Evolutionary conservation across 257 asterid genomes (phyloP).

Genomic region (Jacaranda copaia): DNA sequence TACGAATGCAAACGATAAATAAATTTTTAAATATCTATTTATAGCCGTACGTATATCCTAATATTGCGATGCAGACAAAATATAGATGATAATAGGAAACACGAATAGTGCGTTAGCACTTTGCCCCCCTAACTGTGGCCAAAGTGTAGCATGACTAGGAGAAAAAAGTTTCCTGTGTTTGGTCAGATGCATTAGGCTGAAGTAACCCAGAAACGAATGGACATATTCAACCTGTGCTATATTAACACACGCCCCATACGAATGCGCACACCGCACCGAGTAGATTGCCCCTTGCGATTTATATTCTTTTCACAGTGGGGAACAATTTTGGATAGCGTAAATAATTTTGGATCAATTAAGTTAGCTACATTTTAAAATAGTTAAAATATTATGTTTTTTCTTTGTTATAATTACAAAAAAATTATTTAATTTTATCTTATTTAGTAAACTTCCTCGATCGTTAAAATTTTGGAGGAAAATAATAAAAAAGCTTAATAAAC

Average conservation of each 20-base stretch:
- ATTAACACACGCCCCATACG: neutral
- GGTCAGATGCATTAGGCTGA: neutral
- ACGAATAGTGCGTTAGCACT: neutral
- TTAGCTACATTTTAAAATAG: too few relatives aligned
- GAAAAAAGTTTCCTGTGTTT: neutral
- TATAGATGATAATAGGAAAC: neutral
- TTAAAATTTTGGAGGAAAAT: too few relatives aligned
- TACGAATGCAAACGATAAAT: too few relatives aligned
- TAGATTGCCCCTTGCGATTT: neutral
- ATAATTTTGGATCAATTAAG: too few relatives aligned
- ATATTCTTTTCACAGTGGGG: too few relatives aligned
- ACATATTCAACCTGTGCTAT: neutral
- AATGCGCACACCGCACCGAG: neutral
- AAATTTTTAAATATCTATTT: too few relatives aligned
- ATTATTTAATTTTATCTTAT: too few relatives aligned
- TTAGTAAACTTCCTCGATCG: too few relatives aligned
- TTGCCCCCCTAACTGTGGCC: neutral
- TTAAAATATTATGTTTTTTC: too few relatives aligned
- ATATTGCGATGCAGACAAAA: neutral
- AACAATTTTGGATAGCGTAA: too few relatives aligned
- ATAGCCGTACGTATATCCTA: neutral
- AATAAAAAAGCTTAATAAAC: too few relatives aligned
- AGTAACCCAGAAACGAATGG: neutral
- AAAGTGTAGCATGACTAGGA: neutral
- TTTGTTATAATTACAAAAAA: too few relatives aligned